A percentile compares a stretch with the other conserved stretches of the same genome.
phyloP scores from a whole-genome alignment of 768 basidiomycete species.

The Pisolithus albus region DNA sequence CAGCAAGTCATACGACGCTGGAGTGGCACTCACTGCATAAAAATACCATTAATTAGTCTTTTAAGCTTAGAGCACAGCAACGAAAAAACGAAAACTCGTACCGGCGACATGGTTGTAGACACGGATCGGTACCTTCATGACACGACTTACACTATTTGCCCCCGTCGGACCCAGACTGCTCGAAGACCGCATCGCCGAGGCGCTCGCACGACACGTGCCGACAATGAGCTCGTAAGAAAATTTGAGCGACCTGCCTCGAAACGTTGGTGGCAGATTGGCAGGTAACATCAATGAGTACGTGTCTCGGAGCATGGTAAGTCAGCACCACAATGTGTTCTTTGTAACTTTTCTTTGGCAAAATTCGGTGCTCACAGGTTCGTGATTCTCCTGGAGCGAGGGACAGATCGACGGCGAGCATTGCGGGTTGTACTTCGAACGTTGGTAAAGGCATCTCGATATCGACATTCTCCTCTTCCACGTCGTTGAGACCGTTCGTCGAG shows the following conservation, averaged over 20 bases:
- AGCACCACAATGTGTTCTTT: background rate
- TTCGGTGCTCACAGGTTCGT: conserved; percentile 52
- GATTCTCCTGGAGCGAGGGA: conserved; percentile 77
- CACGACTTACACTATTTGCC: conserved; percentile 53
- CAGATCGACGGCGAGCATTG: conserved; percentile 87
- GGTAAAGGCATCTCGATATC: conserved; percentile 67
- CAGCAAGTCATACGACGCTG: conserved; percentile 72
- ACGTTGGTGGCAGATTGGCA: conserved; percentile 80
- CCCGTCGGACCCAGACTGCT: conserved; percentile 29
- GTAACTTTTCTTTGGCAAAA: background rate
- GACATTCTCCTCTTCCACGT: conserved; percentile 37
- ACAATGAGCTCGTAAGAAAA: conserved; percentile 91
- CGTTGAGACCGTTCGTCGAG: conserved; percentile 23
- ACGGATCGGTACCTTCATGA: conserved; percentile 89
- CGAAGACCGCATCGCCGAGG: conserved; percentile 22
- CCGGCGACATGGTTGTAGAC: conserved; percentile 85
- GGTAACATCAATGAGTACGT: conserved; percentile 76
- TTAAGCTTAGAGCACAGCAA: background rate
- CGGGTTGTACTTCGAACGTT: conserved; percentile 77
- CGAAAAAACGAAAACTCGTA: conserved; percentile 27
- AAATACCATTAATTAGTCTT: conserved; percentile 1
- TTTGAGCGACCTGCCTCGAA: conserved; percentile 71
- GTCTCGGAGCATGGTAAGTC: conserved; percentile 40
- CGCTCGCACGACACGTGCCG: conserved; percentile 68
- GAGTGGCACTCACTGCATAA: conserved; percentile 42